Percentiles rank a stretch among this genome's conserved stretches.
Conservation (phyloP, 2,329 filamentous ascomycete genomes). For the Simplicillium aogashimaense region DNA sequence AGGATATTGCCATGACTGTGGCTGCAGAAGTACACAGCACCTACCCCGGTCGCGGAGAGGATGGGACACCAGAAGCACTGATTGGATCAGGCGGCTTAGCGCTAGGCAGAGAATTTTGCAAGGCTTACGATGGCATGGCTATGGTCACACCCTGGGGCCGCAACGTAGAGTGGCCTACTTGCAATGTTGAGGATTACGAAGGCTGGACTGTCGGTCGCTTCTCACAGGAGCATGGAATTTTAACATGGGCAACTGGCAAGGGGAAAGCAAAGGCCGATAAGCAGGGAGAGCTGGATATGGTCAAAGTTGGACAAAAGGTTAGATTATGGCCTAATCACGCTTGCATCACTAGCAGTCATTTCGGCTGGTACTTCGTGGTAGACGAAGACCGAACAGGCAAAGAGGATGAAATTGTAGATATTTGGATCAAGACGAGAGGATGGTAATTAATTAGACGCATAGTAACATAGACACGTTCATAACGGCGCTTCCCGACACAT, state of each 20-base stretch:
- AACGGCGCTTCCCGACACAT: too few species aligned
- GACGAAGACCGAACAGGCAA: conserved; percentile 47
- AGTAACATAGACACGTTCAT: too few species aligned
- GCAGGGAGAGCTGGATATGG: conserved; percentile 17
- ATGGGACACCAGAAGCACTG: conserved; percentile 49
- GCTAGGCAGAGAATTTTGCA: conserved; percentile 65
- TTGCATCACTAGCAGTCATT: conserved; percentile 64
- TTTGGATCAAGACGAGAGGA: conserved; percentile 41
- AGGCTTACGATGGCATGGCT: conserved; percentile 62
- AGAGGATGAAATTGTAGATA: conserved; percentile 58
- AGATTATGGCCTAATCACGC: conserved; percentile 73
- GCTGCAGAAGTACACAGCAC: conserved; percentile 62
- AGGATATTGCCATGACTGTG: conserved; percentile 56
- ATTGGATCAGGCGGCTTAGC: conserved; percentile 61
- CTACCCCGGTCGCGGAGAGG: conserved; percentile 48
- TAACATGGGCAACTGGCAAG: conserved; percentile 40
- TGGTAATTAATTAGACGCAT: conserved; percentile 9
- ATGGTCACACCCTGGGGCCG: conserved; percentile 50
- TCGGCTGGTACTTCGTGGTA: conserved; percentile 65
- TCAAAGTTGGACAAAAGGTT: conserved; percentile 54
- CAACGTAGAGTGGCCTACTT: conserved; percentile 13
- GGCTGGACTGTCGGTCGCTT: conserved; percentile 63
- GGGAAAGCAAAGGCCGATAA: conserved; percentile 15
- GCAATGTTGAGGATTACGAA: conserved; percentile 24
- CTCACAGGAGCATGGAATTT: conserved; percentile 69